phyloP scores from a whole-genome alignment of 2,329 filamentous ascomycete species.

The Penicillium sp. region DNA sequence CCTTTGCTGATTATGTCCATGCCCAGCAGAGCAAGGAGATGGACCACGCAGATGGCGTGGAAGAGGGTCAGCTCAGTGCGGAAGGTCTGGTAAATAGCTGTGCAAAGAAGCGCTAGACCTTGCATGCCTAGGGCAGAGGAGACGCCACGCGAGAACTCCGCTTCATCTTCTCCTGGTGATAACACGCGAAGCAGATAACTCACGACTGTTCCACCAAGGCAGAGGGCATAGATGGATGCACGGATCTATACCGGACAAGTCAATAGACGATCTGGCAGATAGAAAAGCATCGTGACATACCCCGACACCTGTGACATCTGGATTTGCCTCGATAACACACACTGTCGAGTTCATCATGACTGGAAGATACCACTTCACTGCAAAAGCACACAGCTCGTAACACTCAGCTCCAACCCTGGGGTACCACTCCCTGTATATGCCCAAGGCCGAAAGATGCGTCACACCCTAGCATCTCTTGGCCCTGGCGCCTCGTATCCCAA shows the following conservation, averaged over 20 bases:
- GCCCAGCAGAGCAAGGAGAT: slow-evolving; percentile 16
- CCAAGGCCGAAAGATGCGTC: background rate
- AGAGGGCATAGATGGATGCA: slow-evolving; percentile 18
- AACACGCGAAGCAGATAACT: slow-evolving; percentile 15
- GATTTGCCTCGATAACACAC: slow-evolving; percentile 16
- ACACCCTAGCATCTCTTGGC: background rate
- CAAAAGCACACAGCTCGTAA: background rate
- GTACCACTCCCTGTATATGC: background rate
- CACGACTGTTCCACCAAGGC: slow-evolving; percentile 15
- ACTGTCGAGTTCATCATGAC: slow-evolving; percentile 14
- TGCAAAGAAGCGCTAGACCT: slow-evolving; percentile 19
- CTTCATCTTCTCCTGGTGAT: slow-evolving; percentile 14
- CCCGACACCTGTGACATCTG: slow-evolving; percentile 15
- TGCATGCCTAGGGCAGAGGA: slow-evolving; percentile 18
- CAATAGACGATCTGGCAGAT: background rate
- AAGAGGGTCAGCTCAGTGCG: slow-evolving; percentile 17
- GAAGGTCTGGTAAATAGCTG: slow-evolving; percentile 18
- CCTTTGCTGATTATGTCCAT: slow-evolving; percentile 17
- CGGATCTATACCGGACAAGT: slow-evolving; percentile 9
- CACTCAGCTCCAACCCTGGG: background rate
- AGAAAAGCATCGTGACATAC: slow-evolving; percentile 3
- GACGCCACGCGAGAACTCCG: slow-evolving; percentile 16
- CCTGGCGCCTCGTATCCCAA: background rate
- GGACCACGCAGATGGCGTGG: slow-evolving; percentile 20
- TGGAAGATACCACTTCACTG: background rate